Conservation (phyloP, 2,329 filamentous ascomycete genomes). For the Knufia petricola region DNA sequence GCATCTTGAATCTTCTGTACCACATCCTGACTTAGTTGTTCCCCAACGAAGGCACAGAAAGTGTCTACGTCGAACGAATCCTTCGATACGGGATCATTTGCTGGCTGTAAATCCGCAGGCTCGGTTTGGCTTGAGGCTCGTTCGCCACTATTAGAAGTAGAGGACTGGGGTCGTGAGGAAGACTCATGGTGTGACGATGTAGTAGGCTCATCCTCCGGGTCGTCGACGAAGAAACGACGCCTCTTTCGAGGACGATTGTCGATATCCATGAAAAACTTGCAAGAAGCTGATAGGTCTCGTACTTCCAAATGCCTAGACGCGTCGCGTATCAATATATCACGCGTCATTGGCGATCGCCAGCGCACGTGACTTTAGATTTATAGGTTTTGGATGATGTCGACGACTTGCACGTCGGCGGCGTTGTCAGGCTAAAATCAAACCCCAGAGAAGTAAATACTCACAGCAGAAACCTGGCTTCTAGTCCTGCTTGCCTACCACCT, state of each 20-base stretch:
- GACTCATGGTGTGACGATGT: conserved; percentile 24
- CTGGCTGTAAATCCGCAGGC: conserved; percentile 11
- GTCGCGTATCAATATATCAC: no score
- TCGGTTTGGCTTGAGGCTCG: conserved; percentile 14
- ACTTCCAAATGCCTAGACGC: conserved; percentile 26
- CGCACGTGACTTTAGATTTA: neutral
- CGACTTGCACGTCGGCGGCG: neutral
- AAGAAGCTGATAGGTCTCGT: neutral
- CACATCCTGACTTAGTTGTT: conserved; percentile 36
- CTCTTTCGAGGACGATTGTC: conserved; percentile 51
- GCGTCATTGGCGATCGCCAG: neutral
- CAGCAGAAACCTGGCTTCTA: no score
- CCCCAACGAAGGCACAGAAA: conserved; percentile 51
- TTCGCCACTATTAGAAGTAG: conserved; percentile 14
- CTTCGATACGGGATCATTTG: conserved; percentile 19
- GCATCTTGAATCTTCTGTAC: conserved; percentile 41
- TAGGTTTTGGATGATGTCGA: neutral
- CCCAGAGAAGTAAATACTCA: no score
- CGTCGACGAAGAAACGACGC: conserved; percentile 55
- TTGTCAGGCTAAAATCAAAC: neutral
- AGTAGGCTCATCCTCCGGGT: conserved; percentile 26
- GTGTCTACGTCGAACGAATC: conserved; percentile 43
- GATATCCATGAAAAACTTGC: conserved; percentile 26
- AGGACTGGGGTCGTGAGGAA: conserved; percentile 24
- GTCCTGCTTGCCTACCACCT: neutral